Evolutionary conservation across 2,329 filamentous ascomycete genomes (phyloP), one percentile per base, ranked within the genome.

Genomic region (Claviceps fusiformis): DNA sequence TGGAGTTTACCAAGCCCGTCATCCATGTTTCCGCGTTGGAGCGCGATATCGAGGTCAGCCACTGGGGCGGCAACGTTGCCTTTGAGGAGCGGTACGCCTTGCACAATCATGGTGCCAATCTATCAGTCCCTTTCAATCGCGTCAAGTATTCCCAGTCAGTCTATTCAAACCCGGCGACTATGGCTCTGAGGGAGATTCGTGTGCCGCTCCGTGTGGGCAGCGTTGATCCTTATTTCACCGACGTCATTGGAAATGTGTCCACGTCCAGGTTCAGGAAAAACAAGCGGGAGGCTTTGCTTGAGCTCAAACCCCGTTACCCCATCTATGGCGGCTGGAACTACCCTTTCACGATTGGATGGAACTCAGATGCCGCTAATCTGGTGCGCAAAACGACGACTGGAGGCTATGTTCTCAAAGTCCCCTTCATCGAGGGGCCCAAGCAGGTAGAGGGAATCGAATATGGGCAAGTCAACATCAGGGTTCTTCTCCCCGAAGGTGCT

Each of bases 311-410:
- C 24, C 83, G 93, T 53, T 98, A 95, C 70, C 93, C 93, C n/a
- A 70, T 98, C 29, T 98, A 96, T 64, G 93, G 93, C 57, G 90
- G 89, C 58, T 98, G 93, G 93, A 95, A 95, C 71, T 97, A 96
- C 72, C 93, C 88, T 61, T 98, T 97, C 76, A 89, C 87, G 57
- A 84, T 97, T 56, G 93, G 93, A 62, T 98, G 93, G 93, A 95
- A 97, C 73, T 85, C 87, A 53, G 83, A 95, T 61, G 77, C 95
- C 33, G 82, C 82, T 64, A 81, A 80, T 56, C 93, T 88, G 68
- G 68, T 98, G 61, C 84, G 89, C 63, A 81, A 76, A 62, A 76
- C 80, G 46, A 73, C 76, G 49, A 78, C 78, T 31, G 82, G 89
- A 57, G 80, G 82, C n/a, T 95, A 89, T 65, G 79, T 95, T 10